Base-by-base conservation (phyloP, 345 rosid genomes). In the Salix dunnii region DNA sequence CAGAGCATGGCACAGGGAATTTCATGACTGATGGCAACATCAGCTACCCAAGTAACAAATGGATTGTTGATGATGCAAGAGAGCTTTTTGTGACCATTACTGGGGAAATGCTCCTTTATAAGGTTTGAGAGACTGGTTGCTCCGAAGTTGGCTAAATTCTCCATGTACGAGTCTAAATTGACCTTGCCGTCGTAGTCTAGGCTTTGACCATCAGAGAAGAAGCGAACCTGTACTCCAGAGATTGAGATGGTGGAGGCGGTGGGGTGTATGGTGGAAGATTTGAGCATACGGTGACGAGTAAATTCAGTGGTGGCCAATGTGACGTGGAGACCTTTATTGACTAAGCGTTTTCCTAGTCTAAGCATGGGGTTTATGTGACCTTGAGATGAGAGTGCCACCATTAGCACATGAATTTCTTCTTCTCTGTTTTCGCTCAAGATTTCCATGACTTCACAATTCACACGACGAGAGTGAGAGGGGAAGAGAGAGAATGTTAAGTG, bases 1-100 rank as follows among this genome's bases (percentile, higher is more conserved):
- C 91, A 90, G 31, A 86, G 60, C 84, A 88, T 73, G 49, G 89
- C 90, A 62, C 85, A 84, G 3, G 90, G 91, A 76, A 85, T 43
- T 36, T 58, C 74, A 48, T 51, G 83, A 17, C 78, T 79, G 9
- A 51, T n/a, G 2, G 88, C 88, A 7, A 86, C 90, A 38, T 88
- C 84, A 68, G 74, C 74, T 0, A 71, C 88, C 93, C 91, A 90
- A 1, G 90, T 86, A 53, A 87, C 79, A 68, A 88, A 90, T 0
- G 89, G 88, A 36, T 80, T 88, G 80, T 70, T 77, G 33, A 90
- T 72, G 35, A 90, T 74, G 74, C 91, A 86, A 71, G 70, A 72
- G 40, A 89, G 84, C 51, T 77, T 87, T 80, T 70, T 84, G 49
- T 66, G 27, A 18, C 68, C 51, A 23, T 62, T 27, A 13, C n/a